These are phyloP conservation scores for Cyphellophora attinorum DNA, from an alignment of 2,329 filamentous ascomycete genomes.

Conservation along the genomic window DNA sequence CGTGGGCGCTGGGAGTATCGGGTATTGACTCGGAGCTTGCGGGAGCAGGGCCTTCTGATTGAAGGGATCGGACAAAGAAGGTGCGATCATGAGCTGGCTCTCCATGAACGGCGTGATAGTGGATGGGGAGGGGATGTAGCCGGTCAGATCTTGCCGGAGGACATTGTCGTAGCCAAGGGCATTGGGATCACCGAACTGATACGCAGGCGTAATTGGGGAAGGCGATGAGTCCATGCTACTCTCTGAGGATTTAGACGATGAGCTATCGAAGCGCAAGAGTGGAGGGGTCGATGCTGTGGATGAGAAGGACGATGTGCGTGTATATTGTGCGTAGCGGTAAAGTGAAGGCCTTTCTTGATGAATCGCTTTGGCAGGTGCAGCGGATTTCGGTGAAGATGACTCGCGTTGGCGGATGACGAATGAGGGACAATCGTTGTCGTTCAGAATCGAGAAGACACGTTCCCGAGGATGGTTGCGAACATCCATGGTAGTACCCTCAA, in stretches of 20 bases:
- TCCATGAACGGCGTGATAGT: conserved; percentile 20
- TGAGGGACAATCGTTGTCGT: conserved; percentile 38
- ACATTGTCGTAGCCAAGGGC: conserved; percentile 16
- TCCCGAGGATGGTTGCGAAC: conserved; percentile 18
- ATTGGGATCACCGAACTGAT: conserved; percentile 14
- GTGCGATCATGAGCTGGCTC: conserved; percentile 14
- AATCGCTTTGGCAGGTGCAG: conserved; percentile 5
- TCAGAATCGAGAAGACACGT: conserved; percentile 31
- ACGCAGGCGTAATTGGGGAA: conserved; percentile 18
- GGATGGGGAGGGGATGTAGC: conserved; percentile 17
- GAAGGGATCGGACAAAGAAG: conserved; percentile 10
- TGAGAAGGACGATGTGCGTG: conserved; percentile 15
- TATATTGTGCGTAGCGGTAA: conserved; percentile 12
- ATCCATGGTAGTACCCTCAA: conserved; percentile 20
- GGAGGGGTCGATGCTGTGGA: conserved; percentile 15
- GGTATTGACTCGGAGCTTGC: conserved; percentile 9
- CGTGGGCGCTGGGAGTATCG: conserved; percentile 8
- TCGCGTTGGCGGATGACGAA: conserved; percentile 25
- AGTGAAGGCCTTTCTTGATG: conserved; percentile 14
- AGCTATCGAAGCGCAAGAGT: conserved; percentile 13
- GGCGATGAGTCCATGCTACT: conserved; percentile 21
- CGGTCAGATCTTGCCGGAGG: conserved; percentile 14
- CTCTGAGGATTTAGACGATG: conserved; percentile 14
- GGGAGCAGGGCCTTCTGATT: conserved; percentile 5
- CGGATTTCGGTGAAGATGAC: conserved; percentile 8